Evolutionary conservation across 2,329 filamentous ascomycete genomes (phyloP).

Genomic region (Coleophoma cylindrospora): DNA sequence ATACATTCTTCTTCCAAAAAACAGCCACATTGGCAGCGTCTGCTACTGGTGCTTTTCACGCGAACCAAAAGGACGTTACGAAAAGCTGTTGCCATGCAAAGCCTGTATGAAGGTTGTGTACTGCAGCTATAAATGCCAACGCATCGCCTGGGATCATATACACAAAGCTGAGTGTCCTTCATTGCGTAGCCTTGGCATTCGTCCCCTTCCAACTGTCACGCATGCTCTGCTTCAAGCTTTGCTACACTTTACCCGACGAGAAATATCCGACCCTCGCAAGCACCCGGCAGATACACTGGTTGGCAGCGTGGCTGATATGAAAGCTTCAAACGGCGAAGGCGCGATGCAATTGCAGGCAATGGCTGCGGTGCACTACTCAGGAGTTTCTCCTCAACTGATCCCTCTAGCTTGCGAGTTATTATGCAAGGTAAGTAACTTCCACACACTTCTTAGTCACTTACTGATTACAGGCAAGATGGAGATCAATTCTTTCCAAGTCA

Average conservation of each 20-base stretch:
- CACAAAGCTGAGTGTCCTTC: background rate
- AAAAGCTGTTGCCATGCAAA: background rate
- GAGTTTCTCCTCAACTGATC: background rate
- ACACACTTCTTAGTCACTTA: no score
- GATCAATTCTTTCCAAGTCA: slow-evolving; percentile 56
- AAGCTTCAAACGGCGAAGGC: background rate
- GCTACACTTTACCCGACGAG: background rate
- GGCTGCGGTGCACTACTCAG: background rate
- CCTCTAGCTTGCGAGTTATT: background rate
- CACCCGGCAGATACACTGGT: background rate
- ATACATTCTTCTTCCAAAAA: background rate
- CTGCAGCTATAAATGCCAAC: background rate
- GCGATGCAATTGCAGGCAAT: background rate
- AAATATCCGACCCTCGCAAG: no score
- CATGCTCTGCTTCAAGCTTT: background rate
- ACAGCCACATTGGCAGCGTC: background rate
- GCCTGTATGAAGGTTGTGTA: background rate
- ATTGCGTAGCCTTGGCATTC: background rate
- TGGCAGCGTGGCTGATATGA: background rate
- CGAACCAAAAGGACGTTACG: background rate
- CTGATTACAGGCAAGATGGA: slow-evolving; percentile 34
- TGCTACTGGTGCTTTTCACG: background rate
- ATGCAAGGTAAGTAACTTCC: background rate
- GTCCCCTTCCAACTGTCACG: background rate
- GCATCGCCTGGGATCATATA: background rate